A percentile compares a stretch with the other conserved stretches of the same genome.
These are phyloP conservation scores for Termitomyces sp. DNA, from an alignment of 768 basidiomycete species.

Conservation along the genomic window DNA sequence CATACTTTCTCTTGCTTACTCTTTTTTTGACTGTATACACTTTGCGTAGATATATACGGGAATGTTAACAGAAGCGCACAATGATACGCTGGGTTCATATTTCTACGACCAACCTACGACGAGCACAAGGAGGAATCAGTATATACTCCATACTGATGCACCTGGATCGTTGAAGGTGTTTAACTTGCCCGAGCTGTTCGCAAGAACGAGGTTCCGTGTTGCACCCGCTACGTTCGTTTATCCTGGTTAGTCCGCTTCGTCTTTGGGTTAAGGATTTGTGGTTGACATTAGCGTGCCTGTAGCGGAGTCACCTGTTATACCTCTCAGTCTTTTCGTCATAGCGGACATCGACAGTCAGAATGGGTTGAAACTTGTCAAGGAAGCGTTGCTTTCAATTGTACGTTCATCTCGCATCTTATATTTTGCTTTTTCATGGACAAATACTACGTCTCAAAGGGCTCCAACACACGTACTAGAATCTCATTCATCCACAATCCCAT, in stretches of 20 bases:
- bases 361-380: slow-evolving; percentile 55
- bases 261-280: not conserved
- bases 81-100: slow-evolving; percentile 54
- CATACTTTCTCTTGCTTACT: not conserved
- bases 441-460: slow-evolving; percentile 25
- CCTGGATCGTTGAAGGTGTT: slow-evolving; percentile 45
- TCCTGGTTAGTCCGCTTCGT: slow-evolving; percentile 38
- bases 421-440: not conserved
- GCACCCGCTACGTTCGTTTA: slow-evolving; percentile 51
- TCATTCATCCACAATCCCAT: slow-evolving; percentile 74
- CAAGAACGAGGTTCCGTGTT: slow-evolving; percentile 35
- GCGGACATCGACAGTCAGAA: slow-evolving; percentile 68
- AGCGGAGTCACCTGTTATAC: slow-evolving; percentile 27
- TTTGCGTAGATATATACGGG: slow-evolving; percentile 50
- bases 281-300: not conserved
- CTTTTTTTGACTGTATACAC: not conserved
- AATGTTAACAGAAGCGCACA: slow-evolving; percentile 46
- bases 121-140: slow-evolving; percentile 61
- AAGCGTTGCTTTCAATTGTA: slow-evolving; percentile 65
- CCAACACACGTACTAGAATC: slow-evolving; percentile 48
- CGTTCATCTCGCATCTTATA: slow-evolving; percentile 13
- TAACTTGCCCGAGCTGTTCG: slow-evolving; percentile 51
- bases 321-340: slow-evolving; percentile 57
- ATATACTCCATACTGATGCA: slow-evolving; percentile 54
- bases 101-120: slow-evolving; percentile 89